Base-by-base conservation (phyloP, 2,329 filamentous ascomycete species). In the Macrophomina tecta region DNA sequence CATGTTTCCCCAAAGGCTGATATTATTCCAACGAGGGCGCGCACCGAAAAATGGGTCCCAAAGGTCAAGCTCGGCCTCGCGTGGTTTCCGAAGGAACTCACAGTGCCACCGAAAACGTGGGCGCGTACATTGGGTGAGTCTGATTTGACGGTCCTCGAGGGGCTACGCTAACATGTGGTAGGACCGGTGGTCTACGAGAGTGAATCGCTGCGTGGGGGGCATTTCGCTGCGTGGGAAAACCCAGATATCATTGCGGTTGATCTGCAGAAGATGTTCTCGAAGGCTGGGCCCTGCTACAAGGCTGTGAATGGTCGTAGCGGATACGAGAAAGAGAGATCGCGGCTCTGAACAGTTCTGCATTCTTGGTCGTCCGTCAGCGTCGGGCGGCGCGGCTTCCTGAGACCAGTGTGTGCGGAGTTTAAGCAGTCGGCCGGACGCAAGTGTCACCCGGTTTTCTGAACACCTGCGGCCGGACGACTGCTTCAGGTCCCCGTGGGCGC, bases 201-300 rank as follows among this genome's bases (percentile, higher is more conserved):
- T 23, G 71, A 76, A 5, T 82, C 87, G 60, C 74, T 81, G 1
- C 79, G 79, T 7, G 86, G 86, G 0, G 87, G 87, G 0, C 88
- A 90, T 73, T 90, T 90, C 72, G 87, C 86, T 1, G 84, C 88
- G 0, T 85, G 83, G 71, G 88, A 90, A 75, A 77, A 78, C 28
- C 88, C 88, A 0, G 79, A 85, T 28, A 76, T 80, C 5, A 76
- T 90, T 30, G 83, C 79, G 0, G 76, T 75, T 2, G 88, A 90
- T 72, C 68, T 90, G 65, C 79, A 79, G 69, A 79, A 78, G 6
- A 89, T 90, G 86, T 89, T 67, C 38, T 51, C 28, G 30, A 62
- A 63, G 30, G 30, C 12, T 14, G 65, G 65, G 11, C 56, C 65
- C 7, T 67, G 65, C 56, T 67, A 62, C 56, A 67, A 34, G 12